Base-by-base conservation (phyloP, 306 rosid species). In the Comarum palustre region DNA sequence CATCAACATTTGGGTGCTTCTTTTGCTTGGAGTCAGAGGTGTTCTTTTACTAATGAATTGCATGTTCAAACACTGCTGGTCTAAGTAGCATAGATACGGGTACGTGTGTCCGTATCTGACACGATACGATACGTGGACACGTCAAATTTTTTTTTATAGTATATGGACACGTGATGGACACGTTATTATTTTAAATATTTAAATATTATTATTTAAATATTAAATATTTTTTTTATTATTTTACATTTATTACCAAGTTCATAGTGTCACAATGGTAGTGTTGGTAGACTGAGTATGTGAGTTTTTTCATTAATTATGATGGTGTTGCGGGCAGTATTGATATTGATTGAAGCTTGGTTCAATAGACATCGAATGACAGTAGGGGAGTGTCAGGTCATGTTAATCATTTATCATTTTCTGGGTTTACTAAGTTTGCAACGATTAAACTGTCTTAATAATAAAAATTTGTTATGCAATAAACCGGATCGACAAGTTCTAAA, bases 1-100 rank as follows among this genome's bases (percentile, higher is more conserved):
- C 59, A 9, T 29, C 61, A 16, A 25, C 29, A 54, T 69, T 12
- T 43, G 47, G 50, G 73, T 84, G 68, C 50, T 76, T 75, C 75
- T 61, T 65, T 62, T 54, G 50, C 72, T 29, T 43, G 66, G 11
- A n/a, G 15, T 71, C 41, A 1, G 29, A 41, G 29, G 3, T 39
- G 42, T 41, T 27, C 43, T 24, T 22, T 24, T 24, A 24, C 75
- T 13, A 25, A 24, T 71, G 41, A 71, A 31, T 22, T 45, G 72
- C 72, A 54, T 5, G 29, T n/a, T 38, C 3, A 32, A 10, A 22
- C 50, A 54, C 19, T 22, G 25, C 34, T 55, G 65, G 17, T 54
- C n/a, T n/a, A n/a, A n/a, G n/a, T n/a, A n/a, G n/a, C n/a, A n/a
- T n/a, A n/a, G n/a, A n/a, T n/a, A n/a, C n/a, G n/a, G n/a, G n/a